Conservation (phyloP, 1,284 basidiomycete species). For the Exobasidium rhododendri region DNA sequence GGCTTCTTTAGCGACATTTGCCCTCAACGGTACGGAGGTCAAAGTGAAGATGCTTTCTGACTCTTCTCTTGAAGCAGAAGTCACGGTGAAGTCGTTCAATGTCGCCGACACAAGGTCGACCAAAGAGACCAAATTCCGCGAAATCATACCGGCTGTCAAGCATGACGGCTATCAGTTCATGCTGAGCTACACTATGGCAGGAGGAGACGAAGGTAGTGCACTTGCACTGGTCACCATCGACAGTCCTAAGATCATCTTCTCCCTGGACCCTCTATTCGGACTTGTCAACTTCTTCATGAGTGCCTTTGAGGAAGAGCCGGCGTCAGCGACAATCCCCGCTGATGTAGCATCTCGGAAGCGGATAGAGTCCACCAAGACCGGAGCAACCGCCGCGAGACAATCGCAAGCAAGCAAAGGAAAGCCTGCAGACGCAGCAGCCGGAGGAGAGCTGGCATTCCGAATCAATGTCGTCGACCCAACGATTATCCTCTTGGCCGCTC, state of each 20-base stretch:
- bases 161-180: constrained; percentile 92
- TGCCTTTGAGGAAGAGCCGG: constrained; percentile 58
- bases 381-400: background rate
- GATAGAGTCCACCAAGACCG: background rate
- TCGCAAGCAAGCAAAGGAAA: background rate
- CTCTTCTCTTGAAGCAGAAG: constrained; percentile 78
- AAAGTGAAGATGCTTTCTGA: constrained; percentile 80
- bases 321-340: background rate
- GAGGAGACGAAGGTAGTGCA: constrained; percentile 62
- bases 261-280: constrained; percentile 86
- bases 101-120: constrained; percentile 83
- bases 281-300: constrained; percentile 79
- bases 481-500: constrained; percentile 82
- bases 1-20: constrained; percentile 80
- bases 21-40: constrained; percentile 74
- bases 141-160: constrained; percentile 87
- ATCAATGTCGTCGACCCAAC: constrained; percentile 89
- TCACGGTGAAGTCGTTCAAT: constrained; percentile 83
- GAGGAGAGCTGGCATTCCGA: constrained; percentile 63
- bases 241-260: constrained; percentile 88
- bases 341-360: background rate
- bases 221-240: constrained; percentile 84
- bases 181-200: constrained; percentile 77
- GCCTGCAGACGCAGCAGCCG: constrained; percentile 6
- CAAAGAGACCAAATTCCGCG: constrained; percentile 75